Conservation (phyloP, 2,329 filamentous ascomycete species). For the Diatrype stigma region DNA sequence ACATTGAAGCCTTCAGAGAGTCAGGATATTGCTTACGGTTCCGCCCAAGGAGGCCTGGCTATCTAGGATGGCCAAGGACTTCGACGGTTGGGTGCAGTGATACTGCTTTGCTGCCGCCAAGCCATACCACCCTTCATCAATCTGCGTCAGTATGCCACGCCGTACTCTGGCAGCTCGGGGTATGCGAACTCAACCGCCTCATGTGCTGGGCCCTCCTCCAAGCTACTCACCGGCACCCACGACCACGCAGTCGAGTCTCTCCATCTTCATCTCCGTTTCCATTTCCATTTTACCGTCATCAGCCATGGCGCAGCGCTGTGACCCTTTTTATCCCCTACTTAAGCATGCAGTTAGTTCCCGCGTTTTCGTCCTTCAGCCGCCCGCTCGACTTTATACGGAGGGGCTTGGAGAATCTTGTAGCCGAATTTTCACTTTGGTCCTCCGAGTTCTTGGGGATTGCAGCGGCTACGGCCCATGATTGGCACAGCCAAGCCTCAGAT, state of each 20-base stretch:
- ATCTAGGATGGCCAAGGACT: conserved; percentile 56
- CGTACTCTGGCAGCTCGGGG: too few species aligned
- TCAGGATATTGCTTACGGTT: conserved; percentile 28
- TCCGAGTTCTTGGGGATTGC: too few species aligned
- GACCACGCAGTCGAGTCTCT: conserved; percentile 43
- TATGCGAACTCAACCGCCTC: neutral
- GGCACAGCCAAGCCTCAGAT: too few species aligned
- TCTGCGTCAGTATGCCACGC: conserved; percentile 2
- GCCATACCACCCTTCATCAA: conserved; percentile 44
- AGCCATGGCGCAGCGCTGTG: conserved; percentile 3
- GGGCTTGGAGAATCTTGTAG: neutral
- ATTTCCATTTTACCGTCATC: conserved; percentile 33
- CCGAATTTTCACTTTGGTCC: too few species aligned
- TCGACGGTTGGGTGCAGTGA: conserved; percentile 53
- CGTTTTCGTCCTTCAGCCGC: neutral
- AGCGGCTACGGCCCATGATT: too few species aligned
- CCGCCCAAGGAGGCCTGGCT: conserved; percentile 57
- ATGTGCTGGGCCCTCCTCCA: neutral
- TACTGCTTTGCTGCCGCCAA: conserved; percentile 59
- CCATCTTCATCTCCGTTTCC: too few species aligned
- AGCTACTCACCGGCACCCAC: conserved; percentile 47
- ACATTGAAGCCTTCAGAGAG: neutral
- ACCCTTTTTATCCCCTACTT: neutral
- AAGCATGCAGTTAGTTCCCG: neutral
- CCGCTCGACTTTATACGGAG: neutral